Percentiles rank a stretch among this genome's conserved stretches.
phyloP scores from a whole-genome alignment of 306 rosid species.

The Cicer chorassanicum region DNA sequence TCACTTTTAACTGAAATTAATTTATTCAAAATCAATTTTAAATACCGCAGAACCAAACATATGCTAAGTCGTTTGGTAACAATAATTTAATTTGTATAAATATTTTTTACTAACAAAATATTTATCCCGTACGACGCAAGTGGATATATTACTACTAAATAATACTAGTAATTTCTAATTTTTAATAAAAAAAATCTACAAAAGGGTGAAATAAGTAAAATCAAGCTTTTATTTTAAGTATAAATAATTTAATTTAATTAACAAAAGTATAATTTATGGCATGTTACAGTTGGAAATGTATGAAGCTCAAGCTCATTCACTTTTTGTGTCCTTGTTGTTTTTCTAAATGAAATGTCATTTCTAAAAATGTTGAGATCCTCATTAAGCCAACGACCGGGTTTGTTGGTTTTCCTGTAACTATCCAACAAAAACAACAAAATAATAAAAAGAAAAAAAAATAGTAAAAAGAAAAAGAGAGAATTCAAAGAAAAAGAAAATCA shows the following conservation, averaged over 20 bases:
- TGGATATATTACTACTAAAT: too few relatives aligned
- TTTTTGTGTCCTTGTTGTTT: neutral
- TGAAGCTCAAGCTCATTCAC: neutral
- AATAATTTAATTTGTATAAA: too few relatives aligned
- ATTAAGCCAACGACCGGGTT: constrained; percentile 54
- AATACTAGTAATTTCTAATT: too few relatives aligned
- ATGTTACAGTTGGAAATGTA: constrained; percentile 30
- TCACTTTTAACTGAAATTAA: too few relatives aligned
- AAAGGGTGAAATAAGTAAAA: neutral
- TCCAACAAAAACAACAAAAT: constrained; percentile 34
- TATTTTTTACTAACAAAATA: too few relatives aligned
- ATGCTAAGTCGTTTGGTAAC: too few relatives aligned
- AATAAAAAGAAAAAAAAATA: neutral
- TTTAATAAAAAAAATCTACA: too few relatives aligned
- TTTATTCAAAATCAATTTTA: too few relatives aligned
- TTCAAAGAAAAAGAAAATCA: neutral
- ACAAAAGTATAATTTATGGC: neutral
- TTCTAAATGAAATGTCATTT: constrained; percentile 38
- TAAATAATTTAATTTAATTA: neutral
- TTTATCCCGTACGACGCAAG: too few relatives aligned
- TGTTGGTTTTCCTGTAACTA: constrained; percentile 50
- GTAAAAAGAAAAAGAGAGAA: neutral
- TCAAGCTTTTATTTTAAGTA: neutral
- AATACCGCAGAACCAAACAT: too few relatives aligned
- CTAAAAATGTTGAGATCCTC: constrained; percentile 65